phyloP scores from a whole-genome alignment of 495 filamentous ascomycete genomes.

The Rhypophila decipiens region DNA sequence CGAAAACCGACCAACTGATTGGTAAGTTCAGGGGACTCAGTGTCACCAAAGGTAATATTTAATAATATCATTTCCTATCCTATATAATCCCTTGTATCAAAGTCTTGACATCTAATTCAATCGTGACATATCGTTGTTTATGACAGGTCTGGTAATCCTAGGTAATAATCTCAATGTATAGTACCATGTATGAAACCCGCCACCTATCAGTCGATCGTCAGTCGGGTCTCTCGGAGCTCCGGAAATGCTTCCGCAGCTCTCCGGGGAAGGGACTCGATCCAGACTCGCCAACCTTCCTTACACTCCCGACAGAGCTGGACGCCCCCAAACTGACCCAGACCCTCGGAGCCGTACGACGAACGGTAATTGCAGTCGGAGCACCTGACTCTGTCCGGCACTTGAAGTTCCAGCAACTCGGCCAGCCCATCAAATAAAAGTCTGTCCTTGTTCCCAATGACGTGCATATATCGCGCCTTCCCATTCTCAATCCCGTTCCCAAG shows the following conservation, averaged over 20 bases:
- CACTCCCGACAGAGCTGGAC: not conserved
- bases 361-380: not conserved
- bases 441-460: slow-evolving; percentile 3
- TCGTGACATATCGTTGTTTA: too few relatives aligned
- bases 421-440: slow-evolving; percentile 11
- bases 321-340: not conserved
- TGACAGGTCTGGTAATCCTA: too few relatives aligned
- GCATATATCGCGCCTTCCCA: not conserved
- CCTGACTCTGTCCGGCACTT: not conserved
- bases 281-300: not conserved
- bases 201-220: too few relatives aligned
- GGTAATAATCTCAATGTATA: too few relatives aligned
- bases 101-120: too few relatives aligned
- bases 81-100: too few relatives aligned
- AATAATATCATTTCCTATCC: too few relatives aligned
- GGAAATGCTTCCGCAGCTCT: not conserved
- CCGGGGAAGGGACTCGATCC: not conserved
- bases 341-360: not conserved
- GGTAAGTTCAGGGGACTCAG: too few relatives aligned
- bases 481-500: not conserved
- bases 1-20: too few relatives aligned
- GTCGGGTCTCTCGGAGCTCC: not conserved
- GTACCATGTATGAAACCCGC: too few relatives aligned
- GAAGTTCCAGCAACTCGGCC: slow-evolving; percentile 7
- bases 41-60: too few relatives aligned